Evolutionary conservation across 2,329 filamentous ascomycete species (phyloP), one percentile per base, ranked within the genome.

Genomic region (Aspergillus sp.): DNA sequence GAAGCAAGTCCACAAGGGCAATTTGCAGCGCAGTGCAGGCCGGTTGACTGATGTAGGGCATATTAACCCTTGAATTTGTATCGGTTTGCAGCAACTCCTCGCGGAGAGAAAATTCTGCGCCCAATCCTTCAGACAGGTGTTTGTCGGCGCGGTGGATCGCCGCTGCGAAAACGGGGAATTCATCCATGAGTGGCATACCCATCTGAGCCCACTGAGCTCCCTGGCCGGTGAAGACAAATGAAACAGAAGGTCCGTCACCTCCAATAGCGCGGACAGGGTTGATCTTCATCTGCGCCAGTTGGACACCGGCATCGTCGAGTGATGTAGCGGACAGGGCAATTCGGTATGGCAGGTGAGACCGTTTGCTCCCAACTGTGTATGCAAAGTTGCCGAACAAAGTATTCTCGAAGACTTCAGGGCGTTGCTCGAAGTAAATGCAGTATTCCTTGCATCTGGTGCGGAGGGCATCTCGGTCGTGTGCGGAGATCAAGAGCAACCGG

Each of bases 201-300:
- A 77, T 77, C 2, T 59, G 59, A 38, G 66, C 60, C 60, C 73
- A 76, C 36, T 76, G 74, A 21, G 75, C 75, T 7, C 75, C 75
- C 51, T 77, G 75, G 0, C 75, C 75, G 2, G 75, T 76, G 57
- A 77, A 77, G 17, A 76, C n/a, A 15, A 42, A 42, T 21, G 39
- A 66, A 55, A 75, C 77, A 8, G 64, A 68, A 15, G 76, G 48
- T 3, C 61, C 60, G 17, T 39, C 21, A 6, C 61, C 58, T 2
- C 44, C 17, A 5, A 38, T 36, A 54, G 51, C 30, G 19, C 36
- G 17, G 8, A 41, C 23, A 32, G 39, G 47, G 21, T 54, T 44
- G 13, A 44, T 19, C 17, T 23, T 44, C 41, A 23, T 44, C n/a
- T 44, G 41, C 3, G 41, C 41, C 41, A 44, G n/a, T 44, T 44